Evolutionary conservation across 352 stramenopile genomes (phyloP), one percentile per base, ranked within the genome.

Genomic region (Elongisporangium undulatum): DNA sequence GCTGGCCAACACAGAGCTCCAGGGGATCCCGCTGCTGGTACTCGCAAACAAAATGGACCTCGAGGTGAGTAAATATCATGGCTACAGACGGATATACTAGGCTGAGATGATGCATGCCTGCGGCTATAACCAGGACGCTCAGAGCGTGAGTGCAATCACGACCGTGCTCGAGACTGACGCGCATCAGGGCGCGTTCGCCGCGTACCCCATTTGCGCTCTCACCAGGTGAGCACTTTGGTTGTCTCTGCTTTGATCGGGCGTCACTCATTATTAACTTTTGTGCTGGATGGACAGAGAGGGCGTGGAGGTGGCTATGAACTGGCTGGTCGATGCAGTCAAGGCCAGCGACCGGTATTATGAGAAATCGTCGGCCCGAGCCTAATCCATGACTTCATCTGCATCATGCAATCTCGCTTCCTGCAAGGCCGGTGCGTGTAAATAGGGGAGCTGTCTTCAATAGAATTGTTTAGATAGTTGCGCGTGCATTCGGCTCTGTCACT

Each of bases 11-110:
- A 76, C 72, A 8, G 85, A 89, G 71, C 76, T 89, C 49, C 78
- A 67, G n/a, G 87, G 79, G 26, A 73, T 96, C n/a, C 90, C 90
- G 39, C 56, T 97, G 21, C 64, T 97, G n/a, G 72, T 97, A 24
- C 73, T 97, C 20, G 85, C 84, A 22, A 97, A 97, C 71, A 97
- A 97, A 63, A 92, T 95, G 64, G 91, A 97, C 67, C 63, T 97
- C 26, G 72, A 82, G 54, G 71, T 74, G 17, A 45, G 29, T 2
- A 26, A 5, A 26, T 26, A 2, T 5, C 23, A 45, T 8, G 1
- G 17, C 34, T 45, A 17, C 34, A 17, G 29, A 41, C 8, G 9
- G 8, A 41, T 17, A 12, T 22, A 15, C 16, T 6, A 10, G 3
- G 5, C 20, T 56, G 19, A 20, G 8, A 23, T 51, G 16, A n/a